These are phyloP conservation scores for Starmerella khaoyaiensis DNA, from an alignment of 805 yeast genomes.

Conservation along the genomic window DNA sequence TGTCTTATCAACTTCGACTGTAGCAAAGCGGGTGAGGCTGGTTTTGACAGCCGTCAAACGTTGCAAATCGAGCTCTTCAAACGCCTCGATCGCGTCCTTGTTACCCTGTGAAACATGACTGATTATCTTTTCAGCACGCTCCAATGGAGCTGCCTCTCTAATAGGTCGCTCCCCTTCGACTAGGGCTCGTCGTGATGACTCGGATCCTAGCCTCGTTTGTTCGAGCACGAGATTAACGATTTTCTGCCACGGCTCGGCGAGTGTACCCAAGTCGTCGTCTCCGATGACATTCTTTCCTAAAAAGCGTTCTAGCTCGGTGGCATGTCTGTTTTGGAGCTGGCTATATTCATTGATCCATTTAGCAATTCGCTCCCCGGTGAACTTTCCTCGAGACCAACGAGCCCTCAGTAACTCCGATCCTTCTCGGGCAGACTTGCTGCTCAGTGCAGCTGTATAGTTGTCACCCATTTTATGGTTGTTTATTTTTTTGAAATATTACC, in stretches of 20 bases:
- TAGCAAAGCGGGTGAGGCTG: conserved; percentile 50
- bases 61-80: conserved; percentile 32
- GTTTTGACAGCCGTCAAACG: conserved; percentile 53
- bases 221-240: conserved; percentile 23
- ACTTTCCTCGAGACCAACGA: conserved; percentile 42
- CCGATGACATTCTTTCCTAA: conserved; percentile 14
- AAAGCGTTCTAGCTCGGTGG: conserved; percentile 34
- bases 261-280: conserved; percentile 21
- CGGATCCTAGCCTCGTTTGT: conserved; percentile 25
- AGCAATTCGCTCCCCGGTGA: conserved; percentile 48
- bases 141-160: conserved; percentile 31
- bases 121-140: conserved; percentile 24
- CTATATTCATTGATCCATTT: conserved; percentile 46
- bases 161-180: conserved; percentile 30
- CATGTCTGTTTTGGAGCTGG: conserved; percentile 36
- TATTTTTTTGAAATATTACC: no score
- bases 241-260: conserved; percentile 25
- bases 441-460: conserved; percentile 21
- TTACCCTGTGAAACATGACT: conserved; percentile 2
- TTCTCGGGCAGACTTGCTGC: conserved; percentile 35
- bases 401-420: conserved; percentile 48
- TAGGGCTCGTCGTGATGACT: conserved; percentile 29
- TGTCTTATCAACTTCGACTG: conserved; percentile 44
- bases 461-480: conserved; percentile 11
- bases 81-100: conserved; percentile 42